Conservation (phyloP, 108 stramenopile genomes). For the Stephanodiscus minutulus region DNA sequence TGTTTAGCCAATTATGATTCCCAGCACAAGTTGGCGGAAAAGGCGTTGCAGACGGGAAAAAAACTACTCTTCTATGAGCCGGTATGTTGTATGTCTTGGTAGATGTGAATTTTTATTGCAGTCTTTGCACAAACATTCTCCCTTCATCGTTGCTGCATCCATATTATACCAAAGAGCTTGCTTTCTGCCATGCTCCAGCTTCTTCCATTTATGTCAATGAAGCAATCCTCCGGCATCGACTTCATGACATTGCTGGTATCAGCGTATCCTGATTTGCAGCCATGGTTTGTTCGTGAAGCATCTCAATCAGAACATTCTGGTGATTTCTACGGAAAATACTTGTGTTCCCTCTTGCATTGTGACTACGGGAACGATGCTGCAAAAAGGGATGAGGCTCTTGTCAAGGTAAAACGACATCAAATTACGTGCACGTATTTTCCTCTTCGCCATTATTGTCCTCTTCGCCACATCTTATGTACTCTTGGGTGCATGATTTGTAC, state of each 20-base stretch:
- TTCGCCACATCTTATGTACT: background rate
- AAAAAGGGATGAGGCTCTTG: slow-evolving; percentile 57
- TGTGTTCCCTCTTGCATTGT: slow-evolving; percentile 70
- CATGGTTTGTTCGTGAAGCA: slow-evolving; percentile 70
- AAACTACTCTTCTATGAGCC: slow-evolving; percentile 71
- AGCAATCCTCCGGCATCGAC: slow-evolving; percentile 34
- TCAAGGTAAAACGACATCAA: slow-evolving; percentile 46
- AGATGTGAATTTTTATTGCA: background rate
- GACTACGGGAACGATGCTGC: slow-evolving; percentile 72
- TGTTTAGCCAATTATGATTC: slow-evolving; percentile 68
- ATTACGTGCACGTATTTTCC: background rate
- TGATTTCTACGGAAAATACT: slow-evolving; percentile 69
- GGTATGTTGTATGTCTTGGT: slow-evolving; percentile 46
- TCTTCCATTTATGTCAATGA: slow-evolving; percentile 38
- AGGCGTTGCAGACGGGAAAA: slow-evolving; percentile 51
- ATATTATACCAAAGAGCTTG: slow-evolving; percentile 45
- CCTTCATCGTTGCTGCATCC: background rate
- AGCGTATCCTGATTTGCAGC: slow-evolving; percentile 81
- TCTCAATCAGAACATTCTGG: slow-evolving; percentile 34
- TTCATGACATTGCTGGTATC: slow-evolving; percentile 65
- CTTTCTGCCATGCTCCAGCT: slow-evolving; percentile 68
- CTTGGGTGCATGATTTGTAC: slow-evolving; percentile 1
- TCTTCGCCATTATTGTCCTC: too few species aligned
- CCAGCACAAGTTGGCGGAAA: slow-evolving; percentile 69
- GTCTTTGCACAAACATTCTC: background rate